Evolutionary conservation across 164 flowering plant genomes (phyloP).

Genomic region (Berberis thunbergii): DNA sequence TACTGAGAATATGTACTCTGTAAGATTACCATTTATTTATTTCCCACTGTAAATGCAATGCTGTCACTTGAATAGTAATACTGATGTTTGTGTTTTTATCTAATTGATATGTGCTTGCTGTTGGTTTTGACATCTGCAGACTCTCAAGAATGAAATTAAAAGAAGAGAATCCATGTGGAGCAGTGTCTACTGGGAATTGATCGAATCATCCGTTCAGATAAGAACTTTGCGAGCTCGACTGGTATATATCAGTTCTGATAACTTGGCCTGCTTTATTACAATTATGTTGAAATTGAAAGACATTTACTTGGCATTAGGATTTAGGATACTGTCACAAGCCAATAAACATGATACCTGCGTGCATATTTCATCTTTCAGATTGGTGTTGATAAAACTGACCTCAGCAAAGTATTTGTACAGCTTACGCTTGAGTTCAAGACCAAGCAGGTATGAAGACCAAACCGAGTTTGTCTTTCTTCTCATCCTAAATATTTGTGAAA

Average conservation of each 20-base stretch:
- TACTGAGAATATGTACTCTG: slow-evolving; percentile 91
- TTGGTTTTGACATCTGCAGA: slow-evolving; percentile 28
- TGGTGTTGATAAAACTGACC: slow-evolving; percentile 74
- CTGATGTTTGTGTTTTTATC: neutral
- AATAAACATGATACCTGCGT: neutral
- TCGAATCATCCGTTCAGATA: slow-evolving; percentile 66
- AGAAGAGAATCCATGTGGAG: slow-evolving; percentile 72
- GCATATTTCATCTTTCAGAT: slow-evolving; percentile 42
- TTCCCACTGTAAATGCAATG: too few species aligned
- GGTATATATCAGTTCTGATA: slow-evolving; percentile 32
- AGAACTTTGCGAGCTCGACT: slow-evolving; percentile 89
- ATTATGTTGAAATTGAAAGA: neutral
- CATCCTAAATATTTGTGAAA: neutral
- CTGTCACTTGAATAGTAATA: too few species aligned
- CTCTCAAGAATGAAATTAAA: slow-evolving; percentile 85
- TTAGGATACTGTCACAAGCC: too few species aligned
- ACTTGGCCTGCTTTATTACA: neutral
- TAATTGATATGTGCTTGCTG: slow-evolving; percentile 1
- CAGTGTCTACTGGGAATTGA: slow-evolving; percentile 75
- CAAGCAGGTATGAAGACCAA: slow-evolving; percentile 58
- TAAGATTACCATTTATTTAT: slow-evolving; percentile 22
- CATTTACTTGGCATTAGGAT: neutral
- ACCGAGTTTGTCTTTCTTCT: neutral
- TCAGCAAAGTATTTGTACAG: slow-evolving; percentile 72
- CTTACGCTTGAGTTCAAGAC: slow-evolving; percentile 83